These are phyloP conservation scores for Mycosarcoma mackinlayi DNA, from an alignment of 1,284 basidiomycete genomes.

Conservation along the genomic window DNA sequence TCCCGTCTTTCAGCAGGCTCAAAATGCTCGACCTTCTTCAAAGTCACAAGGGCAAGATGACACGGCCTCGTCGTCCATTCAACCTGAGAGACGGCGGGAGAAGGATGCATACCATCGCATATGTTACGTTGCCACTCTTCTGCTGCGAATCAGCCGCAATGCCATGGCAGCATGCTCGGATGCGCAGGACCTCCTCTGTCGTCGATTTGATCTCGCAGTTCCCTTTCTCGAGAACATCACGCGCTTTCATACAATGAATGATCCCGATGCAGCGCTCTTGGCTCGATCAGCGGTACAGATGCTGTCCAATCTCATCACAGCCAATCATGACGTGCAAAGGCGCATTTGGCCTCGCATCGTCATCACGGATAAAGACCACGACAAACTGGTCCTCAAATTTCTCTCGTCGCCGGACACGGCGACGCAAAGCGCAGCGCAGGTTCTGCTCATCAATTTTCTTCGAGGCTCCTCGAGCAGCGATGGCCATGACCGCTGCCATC, in stretches of 20 bases:
- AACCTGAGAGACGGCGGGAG: too few species aligned
- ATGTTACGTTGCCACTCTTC: slow-evolving; percentile 13
- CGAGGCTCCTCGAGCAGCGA: neutral
- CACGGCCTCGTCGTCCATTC: too few species aligned
- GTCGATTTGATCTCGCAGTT: slow-evolving; percentile 9
- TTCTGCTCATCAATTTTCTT: slow-evolving; percentile 44
- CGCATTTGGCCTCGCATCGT: slow-evolving; percentile 34
- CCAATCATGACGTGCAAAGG: slow-evolving; percentile 25
- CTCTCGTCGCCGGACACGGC: slow-evolving; percentile 39
- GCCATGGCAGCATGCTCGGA: slow-evolving; percentile 24
- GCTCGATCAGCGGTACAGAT: slow-evolving; percentile 38
- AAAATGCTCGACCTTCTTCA: slow-evolving; percentile 7
- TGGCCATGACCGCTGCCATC: slow-evolving; percentile 10
- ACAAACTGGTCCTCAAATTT: slow-evolving; percentile 30
- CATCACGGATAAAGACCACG: slow-evolving; percentile 4
- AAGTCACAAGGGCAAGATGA: neutral
- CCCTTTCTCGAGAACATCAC: slow-evolving; percentile 33
- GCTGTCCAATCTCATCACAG: slow-evolving; percentile 47
- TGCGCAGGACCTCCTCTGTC: slow-evolving; percentile 18
- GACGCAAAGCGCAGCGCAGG: slow-evolving; percentile 38
- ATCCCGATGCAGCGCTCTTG: slow-evolving; percentile 24
- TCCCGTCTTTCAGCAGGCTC: slow-evolving; percentile 4
- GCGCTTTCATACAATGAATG: slow-evolving; percentile 35
- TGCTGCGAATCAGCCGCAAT: slow-evolving; percentile 25
- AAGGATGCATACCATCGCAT: slow-evolving; percentile 13